Evolutionary conservation across 345 rosid genomes (phyloP), one percentile per base, ranked within the genome.

Genomic region (Stellera chamaejasme): DNA sequence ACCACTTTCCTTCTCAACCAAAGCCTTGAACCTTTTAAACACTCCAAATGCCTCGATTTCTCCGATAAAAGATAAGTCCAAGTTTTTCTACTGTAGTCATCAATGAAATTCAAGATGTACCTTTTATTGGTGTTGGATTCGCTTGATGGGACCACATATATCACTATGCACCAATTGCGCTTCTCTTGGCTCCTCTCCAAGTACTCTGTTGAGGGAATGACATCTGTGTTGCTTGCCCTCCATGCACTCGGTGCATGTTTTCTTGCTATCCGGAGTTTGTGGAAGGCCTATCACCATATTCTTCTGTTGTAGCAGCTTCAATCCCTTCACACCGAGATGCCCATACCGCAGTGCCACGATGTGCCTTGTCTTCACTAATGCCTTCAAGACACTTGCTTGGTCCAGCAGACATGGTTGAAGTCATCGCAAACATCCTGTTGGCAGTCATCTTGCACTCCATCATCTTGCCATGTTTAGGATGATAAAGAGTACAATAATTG

Each of bases 1-100:
- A 6, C 53, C 19, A 2, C 14, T 5, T 52, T 54, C 50, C 3
- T 59, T 66, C 3, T 66, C 64, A 5, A 55, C 58, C 25, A 55
- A 7, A 5, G 5, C 32, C 47, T 36, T 41, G 23, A 55, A 55
- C 2, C 46, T 26, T 43, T 19, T 19, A 19, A 19, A 19, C 23
- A 1, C 23, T 19, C 23, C 23, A 19, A 19, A 19, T 0, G 23
- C 23, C 23, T 19, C 23, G 23, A 19, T 19, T 19, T 19, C 23
- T 19, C 23, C 1, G 23, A 19, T 19, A 19, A 19, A 1, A 19
- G 23, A 19, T 19, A 19, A 19, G 23, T 19, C 23, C 23, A 19
- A 19, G 23, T 19, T 19, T 19, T 19, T 19, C 23, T 19, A 19
- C 1, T 19, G 23, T 19, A 19, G 23, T 19, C 23, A 19, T 19